phyloP scores from a whole-genome alignment of 306 rosid genomes.

The Senna tora region DNA sequence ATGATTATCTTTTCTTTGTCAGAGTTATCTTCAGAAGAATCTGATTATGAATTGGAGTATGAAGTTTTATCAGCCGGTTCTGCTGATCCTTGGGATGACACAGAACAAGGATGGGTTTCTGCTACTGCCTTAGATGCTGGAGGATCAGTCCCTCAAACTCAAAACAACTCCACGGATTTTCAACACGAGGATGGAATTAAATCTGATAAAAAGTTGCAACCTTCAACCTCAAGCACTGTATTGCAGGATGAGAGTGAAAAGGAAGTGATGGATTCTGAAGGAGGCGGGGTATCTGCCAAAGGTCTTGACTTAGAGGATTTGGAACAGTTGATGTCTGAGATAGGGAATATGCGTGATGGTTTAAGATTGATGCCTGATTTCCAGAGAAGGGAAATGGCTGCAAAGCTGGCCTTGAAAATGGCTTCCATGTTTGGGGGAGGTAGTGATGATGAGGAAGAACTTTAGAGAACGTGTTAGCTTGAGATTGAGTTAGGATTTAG shows the following conservation, averaged over 20 bases:
- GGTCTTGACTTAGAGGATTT: slow-evolving; percentile 71
- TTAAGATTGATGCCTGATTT: slow-evolving; percentile 94
- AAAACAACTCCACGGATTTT: slow-evolving; percentile 29
- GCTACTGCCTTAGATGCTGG: slow-evolving; percentile 53
- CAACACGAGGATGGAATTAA: slow-evolving; percentile 40
- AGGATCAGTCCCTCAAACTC: slow-evolving; percentile 39
- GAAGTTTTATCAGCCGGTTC: slow-evolving; percentile 73
- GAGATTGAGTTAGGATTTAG: slow-evolving; percentile 9
- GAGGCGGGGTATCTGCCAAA: slow-evolving; percentile 37
- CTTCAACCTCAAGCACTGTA: slow-evolving; percentile 46
- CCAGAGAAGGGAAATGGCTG: slow-evolving; percentile 88
- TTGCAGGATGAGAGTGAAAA: slow-evolving; percentile 41
- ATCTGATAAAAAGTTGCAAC: slow-evolving; percentile 36
- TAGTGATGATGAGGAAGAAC: slow-evolving; percentile 71
- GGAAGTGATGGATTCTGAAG: slow-evolving; percentile 47
- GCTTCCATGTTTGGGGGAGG: slow-evolving; percentile 80
- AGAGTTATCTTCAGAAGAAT: slow-evolving; percentile 87
- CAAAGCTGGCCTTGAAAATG: slow-evolving; percentile 84
- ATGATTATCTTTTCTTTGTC: slow-evolving; percentile 35
- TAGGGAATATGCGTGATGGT: slow-evolving; percentile 74
- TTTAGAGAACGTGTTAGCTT: slow-evolving; percentile 30
- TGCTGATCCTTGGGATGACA: slow-evolving; percentile 76
- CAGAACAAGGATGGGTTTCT: slow-evolving; percentile 63
- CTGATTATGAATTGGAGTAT: slow-evolving; percentile 80
- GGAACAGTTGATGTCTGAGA: slow-evolving; percentile 89